These are phyloP conservation scores for Pulveroboletus frians DNA, from an alignment of 768 basidiomycete species.

Conservation along the genomic window DNA sequence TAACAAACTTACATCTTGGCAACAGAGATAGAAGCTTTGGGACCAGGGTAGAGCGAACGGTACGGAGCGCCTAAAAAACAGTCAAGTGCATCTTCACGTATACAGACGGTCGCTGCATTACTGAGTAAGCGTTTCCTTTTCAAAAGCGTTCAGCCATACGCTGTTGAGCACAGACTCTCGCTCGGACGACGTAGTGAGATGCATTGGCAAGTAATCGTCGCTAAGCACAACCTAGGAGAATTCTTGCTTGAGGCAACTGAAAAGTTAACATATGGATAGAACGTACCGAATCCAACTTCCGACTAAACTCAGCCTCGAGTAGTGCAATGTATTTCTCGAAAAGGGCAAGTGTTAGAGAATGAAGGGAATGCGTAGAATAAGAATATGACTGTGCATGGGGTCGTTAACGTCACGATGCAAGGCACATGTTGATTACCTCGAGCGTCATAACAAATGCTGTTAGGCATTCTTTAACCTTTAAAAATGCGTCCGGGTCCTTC, in stretches of 20 bases:
- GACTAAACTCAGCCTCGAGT: conserved; percentile 74
- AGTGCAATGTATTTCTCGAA: conserved; percentile 88
- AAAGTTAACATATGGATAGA: neutral
- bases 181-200: conserved; percentile 54
- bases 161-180: conserved; percentile 69
- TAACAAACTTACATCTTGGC: conserved; percentile 61
- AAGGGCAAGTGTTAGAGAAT: conserved; percentile 77
- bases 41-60: conserved; percentile 90
- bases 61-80: conserved; percentile 45
- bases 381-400: conserved; percentile 61
- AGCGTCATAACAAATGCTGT: conserved; percentile 86
- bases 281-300: conserved; percentile 74
- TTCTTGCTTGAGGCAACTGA: neutral
- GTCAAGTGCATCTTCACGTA: neutral
- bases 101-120: conserved; percentile 23
- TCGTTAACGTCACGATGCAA: neutral
- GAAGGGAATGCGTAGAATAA: conserved; percentile 79
- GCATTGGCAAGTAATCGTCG: conserved; percentile 91
- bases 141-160: conserved; percentile 75
- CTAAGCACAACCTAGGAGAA: conserved; percentile 63
- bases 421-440: conserved; percentile 50
- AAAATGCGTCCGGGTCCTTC: conserved; percentile 74
- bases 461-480: conserved; percentile 79
- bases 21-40: conserved; percentile 90
- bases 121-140: conserved; percentile 56